Conservation (phyloP, 192 early-diverging fungal species). For the Haplosporangium gracile region DNA sequence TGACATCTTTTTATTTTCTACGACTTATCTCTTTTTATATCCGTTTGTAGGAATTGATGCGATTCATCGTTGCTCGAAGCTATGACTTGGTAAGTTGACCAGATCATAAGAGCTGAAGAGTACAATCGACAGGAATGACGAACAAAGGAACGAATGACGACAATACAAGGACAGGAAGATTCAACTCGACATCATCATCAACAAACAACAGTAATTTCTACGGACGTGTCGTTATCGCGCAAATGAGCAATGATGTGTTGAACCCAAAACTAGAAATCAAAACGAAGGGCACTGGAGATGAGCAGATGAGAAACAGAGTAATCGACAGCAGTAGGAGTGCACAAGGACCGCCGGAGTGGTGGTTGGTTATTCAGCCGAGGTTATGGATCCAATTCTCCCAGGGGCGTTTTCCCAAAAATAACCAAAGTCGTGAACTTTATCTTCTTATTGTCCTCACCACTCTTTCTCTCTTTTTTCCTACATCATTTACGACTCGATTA, state of each 20-base stretch:
- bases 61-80: constrained; percentile 72
- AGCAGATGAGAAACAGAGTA: not conserved
- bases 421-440: constrained; percentile 8
- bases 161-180: not conserved
- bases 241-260: constrained; percentile 10
- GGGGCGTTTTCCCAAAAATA: constrained; percentile 6
- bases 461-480: constrained; percentile 9
- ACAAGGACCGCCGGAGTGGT: not conserved
- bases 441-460: not conserved
- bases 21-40: constrained; percentile 3
- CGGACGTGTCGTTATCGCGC: not conserved
- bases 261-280: not conserved
- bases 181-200: not conserved
- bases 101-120: not conserved
- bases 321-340: not conserved
- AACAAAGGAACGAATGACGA: not conserved
- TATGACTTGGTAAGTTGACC: constrained; percentile 70
- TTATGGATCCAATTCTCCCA: constrained; percentile 3
- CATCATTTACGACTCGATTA: constrained; percentile 36
- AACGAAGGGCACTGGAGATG: not conserved
- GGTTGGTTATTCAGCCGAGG: constrained; percentile 21
- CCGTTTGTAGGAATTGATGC: constrained; percentile 65
- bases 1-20: not conserved
- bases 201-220: not conserved
- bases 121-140: not conserved